Conservation (phyloP, 495 filamentous ascomycete genomes). For the Collariella sp. region DNA sequence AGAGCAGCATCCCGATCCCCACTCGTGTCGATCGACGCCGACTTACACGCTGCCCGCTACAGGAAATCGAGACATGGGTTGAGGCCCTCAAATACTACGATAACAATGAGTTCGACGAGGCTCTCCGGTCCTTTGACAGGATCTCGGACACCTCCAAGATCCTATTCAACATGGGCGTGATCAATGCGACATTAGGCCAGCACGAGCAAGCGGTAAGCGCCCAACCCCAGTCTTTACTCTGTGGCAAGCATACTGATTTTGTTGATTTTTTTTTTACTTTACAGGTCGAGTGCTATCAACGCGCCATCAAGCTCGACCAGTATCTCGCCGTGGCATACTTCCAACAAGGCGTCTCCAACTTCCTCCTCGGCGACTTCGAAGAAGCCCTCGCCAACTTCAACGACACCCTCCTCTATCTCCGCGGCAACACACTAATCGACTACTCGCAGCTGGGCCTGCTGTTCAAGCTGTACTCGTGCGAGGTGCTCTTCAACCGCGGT, state of each 20-base stretch:
- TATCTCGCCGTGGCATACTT: slow-evolving; percentile 98
- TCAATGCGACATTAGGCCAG: slow-evolving; percentile 94
- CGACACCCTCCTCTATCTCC: slow-evolving; percentile 87
- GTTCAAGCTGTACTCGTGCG: slow-evolving; percentile 95
- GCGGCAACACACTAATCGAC: slow-evolving; percentile 94
- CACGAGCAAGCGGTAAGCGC: slow-evolving; percentile 77
- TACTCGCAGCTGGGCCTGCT: slow-evolving; percentile 94
- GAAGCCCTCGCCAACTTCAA: slow-evolving; percentile 99
- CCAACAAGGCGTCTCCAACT: slow-evolving; percentile 97
- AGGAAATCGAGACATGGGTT: slow-evolving; percentile 99
- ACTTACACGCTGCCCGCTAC: slow-evolving; percentile 19
- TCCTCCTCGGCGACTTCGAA: slow-evolving; percentile 93
- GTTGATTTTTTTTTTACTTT: no score
- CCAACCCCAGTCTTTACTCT: neutral
- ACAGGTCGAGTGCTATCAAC: slow-evolving; percentile 91
- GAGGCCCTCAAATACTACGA: slow-evolving; percentile 86
- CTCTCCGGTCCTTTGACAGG: slow-evolving; percentile 68
- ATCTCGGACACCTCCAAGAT: slow-evolving; percentile 98
- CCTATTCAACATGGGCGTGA: slow-evolving; percentile 96
- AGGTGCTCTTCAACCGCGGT: slow-evolving; percentile 95
- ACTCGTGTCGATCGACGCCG: neutral
- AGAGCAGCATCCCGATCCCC: neutral
- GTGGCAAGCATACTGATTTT: neutral
- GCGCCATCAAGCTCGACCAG: slow-evolving; percentile 77
- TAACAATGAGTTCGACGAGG: slow-evolving; percentile 88